A percentile compares a stretch with the other conserved stretches of the same genome.
These are phyloP conservation scores for Vitis hybrid DNA, from an alignment of 177 flowering plant species.

Conservation along the genomic window DNA sequence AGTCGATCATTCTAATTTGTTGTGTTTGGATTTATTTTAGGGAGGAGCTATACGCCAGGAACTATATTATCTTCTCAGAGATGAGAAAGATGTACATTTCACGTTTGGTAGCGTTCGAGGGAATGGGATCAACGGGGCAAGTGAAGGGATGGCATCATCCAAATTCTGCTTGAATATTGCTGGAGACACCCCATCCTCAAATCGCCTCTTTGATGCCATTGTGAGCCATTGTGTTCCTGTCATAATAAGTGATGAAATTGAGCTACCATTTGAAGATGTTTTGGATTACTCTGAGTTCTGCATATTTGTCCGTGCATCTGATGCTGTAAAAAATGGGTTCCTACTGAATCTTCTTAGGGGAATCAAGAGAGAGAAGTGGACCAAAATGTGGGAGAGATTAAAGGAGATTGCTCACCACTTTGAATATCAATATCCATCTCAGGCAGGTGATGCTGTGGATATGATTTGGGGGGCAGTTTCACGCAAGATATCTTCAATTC, in stretches of 20 bases:
- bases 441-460: constrained; percentile 71
- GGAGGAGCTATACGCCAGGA: constrained; percentile 83
- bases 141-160: constrained; percentile 77
- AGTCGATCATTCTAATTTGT: neutral
- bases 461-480: constrained; percentile 88
- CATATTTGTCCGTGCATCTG: constrained; percentile 61
- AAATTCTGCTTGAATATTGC: constrained; percentile 89
- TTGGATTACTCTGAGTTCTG: constrained; percentile 77
- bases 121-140: constrained; percentile 53
- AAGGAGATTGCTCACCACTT: constrained; percentile 57
- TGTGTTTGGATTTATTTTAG: constrained; percentile 34
- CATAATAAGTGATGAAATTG: constrained; percentile 84
- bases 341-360: constrained; percentile 64
- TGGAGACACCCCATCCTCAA: constrained; percentile 94
- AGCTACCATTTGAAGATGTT: constrained; percentile 84
- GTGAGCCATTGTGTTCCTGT: constrained; percentile 90
- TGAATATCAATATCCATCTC: constrained; percentile 77
- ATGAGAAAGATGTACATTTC: constrained; percentile 82
- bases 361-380: constrained; percentile 62
- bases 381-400: constrained; percentile 70
- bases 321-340: constrained; percentile 63
- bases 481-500: constrained; percentile 41
- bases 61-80: constrained; percentile 77
- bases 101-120: constrained; percentile 57
- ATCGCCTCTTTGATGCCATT: constrained; percentile 90